Percentiles rank a stretch among this genome's conserved stretches.
These are phyloP conservation scores for Termitomyces sp. DNA, from an alignment of 768 basidiomycete species.

Conservation along the genomic window DNA sequence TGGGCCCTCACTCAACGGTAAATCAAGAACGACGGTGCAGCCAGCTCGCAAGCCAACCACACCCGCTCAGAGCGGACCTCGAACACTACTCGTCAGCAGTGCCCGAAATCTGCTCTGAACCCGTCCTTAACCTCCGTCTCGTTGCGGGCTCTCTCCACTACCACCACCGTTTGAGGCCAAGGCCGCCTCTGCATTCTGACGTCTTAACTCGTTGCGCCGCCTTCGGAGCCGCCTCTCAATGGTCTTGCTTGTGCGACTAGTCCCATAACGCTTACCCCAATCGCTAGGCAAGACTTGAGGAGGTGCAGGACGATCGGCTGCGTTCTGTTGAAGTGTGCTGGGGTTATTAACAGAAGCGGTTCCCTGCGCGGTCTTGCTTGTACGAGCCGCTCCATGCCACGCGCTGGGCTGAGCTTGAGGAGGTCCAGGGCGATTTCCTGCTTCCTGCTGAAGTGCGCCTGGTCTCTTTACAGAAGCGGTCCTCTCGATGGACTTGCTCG, in stretches of 20 bases:
- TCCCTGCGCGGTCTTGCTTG: not conserved
- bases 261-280: not conserved
- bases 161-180: not conserved
- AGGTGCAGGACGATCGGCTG: not conserved
- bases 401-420: no score
- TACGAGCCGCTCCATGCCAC: not conserved
- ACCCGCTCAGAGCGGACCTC: not conserved
- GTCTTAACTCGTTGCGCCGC: not conserved
- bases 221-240: not conserved
- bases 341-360: not conserved
- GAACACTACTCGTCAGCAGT: not conserved
- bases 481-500: not conserved
- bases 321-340: not conserved
- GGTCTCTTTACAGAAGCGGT: not conserved
- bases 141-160: not conserved
- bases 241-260: not conserved
- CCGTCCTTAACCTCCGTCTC: not conserved
- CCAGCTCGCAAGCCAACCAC: not conserved
- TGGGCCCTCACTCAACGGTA: not conserved
- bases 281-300: not conserved
- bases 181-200: not conserved
- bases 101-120: not conserved
- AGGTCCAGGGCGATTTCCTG: not conserved
- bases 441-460: not conserved
- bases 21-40: not conserved